A percentile compares a stretch with the other conserved stretches of the same genome.
Conservation (phyloP, 225 moss, liverwort and hornwort genomes). For the Bryoerythrophyllum caledonicum region DNA sequence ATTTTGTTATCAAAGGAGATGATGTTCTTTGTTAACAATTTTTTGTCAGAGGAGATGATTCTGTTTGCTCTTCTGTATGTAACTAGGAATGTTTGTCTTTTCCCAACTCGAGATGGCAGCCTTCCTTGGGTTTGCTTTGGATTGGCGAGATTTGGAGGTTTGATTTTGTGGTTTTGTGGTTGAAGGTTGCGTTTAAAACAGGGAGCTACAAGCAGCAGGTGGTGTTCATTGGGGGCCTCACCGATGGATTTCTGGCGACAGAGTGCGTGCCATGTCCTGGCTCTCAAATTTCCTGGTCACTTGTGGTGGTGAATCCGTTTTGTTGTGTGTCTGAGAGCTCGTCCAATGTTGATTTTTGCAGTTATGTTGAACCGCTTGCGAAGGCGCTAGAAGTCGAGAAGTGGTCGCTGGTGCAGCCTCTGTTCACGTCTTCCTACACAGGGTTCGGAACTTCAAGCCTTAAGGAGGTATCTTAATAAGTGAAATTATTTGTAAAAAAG, state of each 20-base stretch:
- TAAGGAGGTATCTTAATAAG: constrained; percentile 54
- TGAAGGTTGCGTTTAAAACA: constrained; percentile 88
- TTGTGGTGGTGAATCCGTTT: not conserved
- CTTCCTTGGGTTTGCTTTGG: not conserved
- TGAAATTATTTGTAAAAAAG: no score
- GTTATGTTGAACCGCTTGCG: constrained; percentile 85
- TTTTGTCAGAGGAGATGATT: not conserved
- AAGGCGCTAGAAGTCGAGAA: constrained; percentile 88
- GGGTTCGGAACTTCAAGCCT: constrained; percentile 93
- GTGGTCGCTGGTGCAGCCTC: constrained; percentile 93
- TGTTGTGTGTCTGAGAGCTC: not conserved
- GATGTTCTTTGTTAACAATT: not conserved
- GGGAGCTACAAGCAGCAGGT: constrained; percentile 91
- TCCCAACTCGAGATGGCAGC: not conserved
- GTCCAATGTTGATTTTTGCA: constrained; percentile 29
- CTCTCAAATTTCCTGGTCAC: not conserved
- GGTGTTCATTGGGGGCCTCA: constrained; percentile 89
- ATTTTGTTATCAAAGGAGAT: not conserved
- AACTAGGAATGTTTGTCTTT: not conserved
- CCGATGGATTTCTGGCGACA: constrained; percentile 91
- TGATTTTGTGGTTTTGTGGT: constrained; percentile 22
- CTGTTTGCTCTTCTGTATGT: not conserved
- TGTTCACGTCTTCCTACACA: constrained; percentile 87
- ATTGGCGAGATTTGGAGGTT: constrained; percentile 5
- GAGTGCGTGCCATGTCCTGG: constrained; percentile 73